A percentile compares a stretch with the other conserved stretches of the same genome.
These are phyloP conservation scores for Rhodotorula sp. DNA, from an alignment of 1,284 basidiomycete genomes.

Conservation along the genomic window DNA sequence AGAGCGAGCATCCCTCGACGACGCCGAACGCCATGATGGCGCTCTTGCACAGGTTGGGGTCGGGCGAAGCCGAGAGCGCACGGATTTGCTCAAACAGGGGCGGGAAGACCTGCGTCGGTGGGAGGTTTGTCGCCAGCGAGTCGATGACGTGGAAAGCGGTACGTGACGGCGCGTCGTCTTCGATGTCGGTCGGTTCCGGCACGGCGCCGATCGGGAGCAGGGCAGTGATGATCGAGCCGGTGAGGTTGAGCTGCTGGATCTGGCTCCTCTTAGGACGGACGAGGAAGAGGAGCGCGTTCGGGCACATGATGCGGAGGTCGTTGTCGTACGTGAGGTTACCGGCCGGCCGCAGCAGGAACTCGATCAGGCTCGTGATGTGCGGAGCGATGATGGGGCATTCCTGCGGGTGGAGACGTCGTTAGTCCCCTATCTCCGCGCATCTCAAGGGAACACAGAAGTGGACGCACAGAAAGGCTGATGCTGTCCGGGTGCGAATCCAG, in stretches of 20 bases:
- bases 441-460: not conserved
- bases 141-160: slow-evolving; percentile 95
- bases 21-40: slow-evolving; percentile 96
- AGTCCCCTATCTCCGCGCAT: not conserved
- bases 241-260: slow-evolving; percentile 81
- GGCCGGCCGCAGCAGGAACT: slow-evolving; percentile 84
- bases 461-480: slow-evolving; percentile 76
- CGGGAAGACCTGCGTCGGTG: slow-evolving; percentile 95
- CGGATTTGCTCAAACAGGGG: slow-evolving; percentile 72
- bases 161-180: slow-evolving; percentile 62
- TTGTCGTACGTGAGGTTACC: slow-evolving; percentile 74
- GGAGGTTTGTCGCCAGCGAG: slow-evolving; percentile 85
- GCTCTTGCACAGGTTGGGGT: slow-evolving; percentile 75
- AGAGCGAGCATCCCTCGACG: slow-evolving; percentile 95
- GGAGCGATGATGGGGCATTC: slow-evolving; percentile 89
- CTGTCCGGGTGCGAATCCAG: slow-evolving; percentile 97
- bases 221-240: slow-evolving; percentile 80
- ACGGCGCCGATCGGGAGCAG: slow-evolving; percentile 94
- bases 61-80: slow-evolving; percentile 76
- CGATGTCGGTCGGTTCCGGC: slow-evolving; percentile 78
- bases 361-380: slow-evolving; percentile 80
- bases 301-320: slow-evolving; percentile 82
- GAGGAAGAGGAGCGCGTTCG: slow-evolving; percentile 90
- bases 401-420: slow-evolving; percentile 50
- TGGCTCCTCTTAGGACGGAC: slow-evolving; percentile 81